Percentiles rank a stretch among this genome's conserved stretches.
Conservation (phyloP, 1,284 basidiomycete species). For the Ganoderma resinaceum region DNA sequence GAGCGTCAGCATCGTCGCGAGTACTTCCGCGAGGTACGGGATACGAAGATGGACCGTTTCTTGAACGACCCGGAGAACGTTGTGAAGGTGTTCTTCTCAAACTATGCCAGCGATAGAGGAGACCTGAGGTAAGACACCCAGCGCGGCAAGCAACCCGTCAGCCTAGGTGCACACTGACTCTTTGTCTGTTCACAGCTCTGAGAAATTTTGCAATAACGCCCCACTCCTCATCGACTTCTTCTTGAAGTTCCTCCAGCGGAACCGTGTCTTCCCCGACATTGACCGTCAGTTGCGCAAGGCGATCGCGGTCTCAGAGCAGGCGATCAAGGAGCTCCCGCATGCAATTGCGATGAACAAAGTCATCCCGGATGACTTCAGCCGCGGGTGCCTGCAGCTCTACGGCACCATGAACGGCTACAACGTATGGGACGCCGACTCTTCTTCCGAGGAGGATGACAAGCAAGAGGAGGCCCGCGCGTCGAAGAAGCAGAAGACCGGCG, state of each 20-base stretch:
- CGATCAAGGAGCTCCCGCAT: slow-evolving; percentile 62
- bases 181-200: slow-evolving; percentile 41
- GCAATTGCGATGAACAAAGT: slow-evolving; percentile 58
- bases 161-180: slow-evolving; percentile 3
- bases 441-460: slow-evolving; percentile 18
- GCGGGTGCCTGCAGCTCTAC: slow-evolving; percentile 54
- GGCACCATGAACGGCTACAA: slow-evolving; percentile 39
- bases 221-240: slow-evolving; percentile 70
- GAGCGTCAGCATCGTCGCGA: slow-evolving; percentile 42
- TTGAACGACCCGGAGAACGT: slow-evolving; percentile 60
- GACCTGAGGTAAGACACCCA: slow-evolving; percentile 56
- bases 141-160: slow-evolving; percentile 24
- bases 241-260: slow-evolving; percentile 64
- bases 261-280: slow-evolving; percentile 56
- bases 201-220: slow-evolving; percentile 41
- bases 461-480: slow-evolving; percentile 22
- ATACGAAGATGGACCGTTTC: slow-evolving; percentile 53
- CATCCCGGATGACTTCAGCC: slow-evolving; percentile 62
- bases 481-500: slow-evolving; percentile 37
- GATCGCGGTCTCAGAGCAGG: slow-evolving; percentile 53
- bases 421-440: neutral
- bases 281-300: slow-evolving; percentile 57
- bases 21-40: slow-evolving; percentile 48
- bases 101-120: slow-evolving; percentile 67
- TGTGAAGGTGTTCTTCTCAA: slow-evolving; percentile 68